Evolutionary conservation across 2,329 filamentous ascomycete species (phyloP).

Genomic region (Mycosphaerelloides madeirae): DNA sequence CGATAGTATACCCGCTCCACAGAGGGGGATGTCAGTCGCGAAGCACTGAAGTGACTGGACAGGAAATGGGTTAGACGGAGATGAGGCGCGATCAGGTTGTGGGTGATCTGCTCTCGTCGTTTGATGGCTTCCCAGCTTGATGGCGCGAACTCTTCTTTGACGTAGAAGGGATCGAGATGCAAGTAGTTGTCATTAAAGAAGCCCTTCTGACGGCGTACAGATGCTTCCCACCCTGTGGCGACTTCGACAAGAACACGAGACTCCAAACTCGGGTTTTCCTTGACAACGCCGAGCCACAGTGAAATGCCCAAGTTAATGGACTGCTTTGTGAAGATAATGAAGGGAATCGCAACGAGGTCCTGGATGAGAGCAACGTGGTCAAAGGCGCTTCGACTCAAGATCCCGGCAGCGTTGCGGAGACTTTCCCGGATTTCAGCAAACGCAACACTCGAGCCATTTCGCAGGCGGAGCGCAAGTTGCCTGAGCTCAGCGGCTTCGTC

Average conservation of each 20-base stretch:
- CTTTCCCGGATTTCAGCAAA: constrained; percentile 74
- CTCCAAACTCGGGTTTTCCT: constrained; percentile 87
- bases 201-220: constrained; percentile 70
- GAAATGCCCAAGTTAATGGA: constrained; percentile 94
- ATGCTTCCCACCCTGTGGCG: constrained; percentile 84
- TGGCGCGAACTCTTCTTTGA: constrained; percentile 87
- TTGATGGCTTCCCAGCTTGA: constrained; percentile 72
- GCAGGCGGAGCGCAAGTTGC: constrained; percentile 66
- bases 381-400: constrained; percentile 72
- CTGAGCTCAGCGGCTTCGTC: constrained; percentile 58
- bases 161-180: constrained; percentile 82
- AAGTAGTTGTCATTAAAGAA: constrained; percentile 71
- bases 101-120: constrained; percentile 71
- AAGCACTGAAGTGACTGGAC: constrained; percentile 90
- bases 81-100: constrained; percentile 82
- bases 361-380: constrained; percentile 77
- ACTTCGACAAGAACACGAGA: constrained; percentile 81
- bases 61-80: constrained; percentile 82
- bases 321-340: constrained; percentile 87
- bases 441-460: constrained; percentile 64
- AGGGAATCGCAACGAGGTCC: constrained; percentile 87
- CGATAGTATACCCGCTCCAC: constrained; percentile 77
- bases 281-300: constrained; percentile 93
- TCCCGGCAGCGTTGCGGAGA: constrained; percentile 75
- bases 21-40: constrained; percentile 76